Base-by-base conservation (phyloP, 176 grass and related monocot species). In the Chloris gayana region DNA sequence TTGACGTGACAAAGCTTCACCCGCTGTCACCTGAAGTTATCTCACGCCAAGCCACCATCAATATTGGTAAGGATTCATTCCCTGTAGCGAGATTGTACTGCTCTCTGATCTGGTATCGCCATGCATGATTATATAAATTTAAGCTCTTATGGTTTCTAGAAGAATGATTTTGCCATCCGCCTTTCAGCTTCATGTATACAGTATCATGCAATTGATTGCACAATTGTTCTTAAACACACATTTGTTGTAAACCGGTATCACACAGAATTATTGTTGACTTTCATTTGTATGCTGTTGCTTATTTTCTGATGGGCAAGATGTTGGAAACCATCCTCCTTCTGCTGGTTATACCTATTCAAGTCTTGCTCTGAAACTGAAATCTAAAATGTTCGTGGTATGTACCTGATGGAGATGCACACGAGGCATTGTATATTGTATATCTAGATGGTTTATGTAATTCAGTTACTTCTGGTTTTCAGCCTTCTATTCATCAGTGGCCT, bases 11-110 rank as follows among this genome's bases (percentile, higher is more conserved):
- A 31, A 91, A 93, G 75, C 91, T 94, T 31, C 84, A 93, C 69
- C 88, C 94, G 14, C 18, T 94, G 53, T 97, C 91, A 2, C 94
- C 94, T 47, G 94, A 97, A 81, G 91, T 97, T 73, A 97, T 97
- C 65, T 94, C 94, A 72, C 87, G 86, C 63, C 94, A 97, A 61
- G 94, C 94, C 1, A 94, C 91, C 0, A 97, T 94, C 47, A 94
- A 97, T 87, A 97, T 97, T 44, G 94, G 94, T 94, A 72, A n/a
- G 45, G n/a, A n/a, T 85, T 27, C 11, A 9, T 15, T 58, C 26
- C 19, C 31, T 42, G 21, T 30, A 10, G 1, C 1, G 5, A 69
- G 25, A 31, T 14, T 72, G 33, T 51, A 2, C 1, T n/a, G n/a
- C 67, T 73, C 38, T 67, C 12, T 67, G n/a, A 18, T 39, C 32